Base-by-base conservation (phyloP, 257 asterid genomes). In the Nicotiana attenuata region DNA sequence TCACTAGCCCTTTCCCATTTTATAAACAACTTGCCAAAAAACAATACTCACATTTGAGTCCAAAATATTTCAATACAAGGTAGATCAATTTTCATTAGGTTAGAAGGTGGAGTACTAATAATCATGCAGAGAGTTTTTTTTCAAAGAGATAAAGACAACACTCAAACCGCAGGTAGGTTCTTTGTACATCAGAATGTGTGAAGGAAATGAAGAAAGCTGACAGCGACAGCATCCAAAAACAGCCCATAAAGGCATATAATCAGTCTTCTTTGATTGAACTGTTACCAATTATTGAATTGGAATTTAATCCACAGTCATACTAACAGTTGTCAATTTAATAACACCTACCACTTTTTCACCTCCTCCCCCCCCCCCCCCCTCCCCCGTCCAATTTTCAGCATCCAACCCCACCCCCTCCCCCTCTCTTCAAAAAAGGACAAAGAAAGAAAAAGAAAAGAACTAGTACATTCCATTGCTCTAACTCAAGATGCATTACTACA, bases 201-300 rank as follows among this genome's bases (percentile, higher is more conserved):
- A 41, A 69, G 31, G 29, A 69, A 69, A 69, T 41, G 57, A 69
- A 69, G 77, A 69, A 67, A n/a, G 77, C 57, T 69, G 77, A 41
- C 77, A 41, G 33, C 77, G 33, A 19, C 33, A 22, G 66, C 33
- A 56, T 56, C 63, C 63, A 19, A 56, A 56, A 56, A 7, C 63
- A 41, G 57, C 57, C 76, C 77, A 38, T 68, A 35, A 68, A 10
- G 31, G 56, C 31, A n/a, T 38, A 14, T 38, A 56, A 35, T 14
- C 17, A 41, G 41, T 68, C 56, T 68, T 69, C 57, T 41, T 69
- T 52, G 10, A 69, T 69, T 68, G 24, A 38, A 38, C 77, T 68
- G 57, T 38, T 68, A 41, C 57, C 33, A 69, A 68, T 68, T 68
- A 68, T 68, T 56, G 22, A 5, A 17, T 8, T 56, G 3, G 24